Base-by-base conservation (phyloP, 2,329 filamentous ascomycete species). In the Herpotrichia juniperi region DNA sequence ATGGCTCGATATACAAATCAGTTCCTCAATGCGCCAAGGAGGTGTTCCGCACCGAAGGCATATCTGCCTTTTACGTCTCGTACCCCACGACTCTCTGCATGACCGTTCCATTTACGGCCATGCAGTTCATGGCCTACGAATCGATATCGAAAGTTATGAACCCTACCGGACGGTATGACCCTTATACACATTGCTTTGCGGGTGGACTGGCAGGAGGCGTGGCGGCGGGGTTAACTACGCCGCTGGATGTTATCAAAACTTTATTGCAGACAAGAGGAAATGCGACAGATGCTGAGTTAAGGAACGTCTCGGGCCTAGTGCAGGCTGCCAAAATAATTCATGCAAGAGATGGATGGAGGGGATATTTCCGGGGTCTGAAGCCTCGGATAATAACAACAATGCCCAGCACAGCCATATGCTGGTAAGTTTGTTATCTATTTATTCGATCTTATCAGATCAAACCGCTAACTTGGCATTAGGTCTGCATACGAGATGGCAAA, bases 361-460 rank as follows among this genome's bases (percentile, higher is more conserved):
- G 94, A 3, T 99, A 97, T 77, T 93, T 97, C 78, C 93, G 96
- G 71, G 94, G 94, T 37, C 85, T 97, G 71, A 87, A 90, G 64
- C 94, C 94, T 42, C 84, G 94, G 67, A 88, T 99, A 42, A 87
- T 99, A 57, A 97, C 93, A 10, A 96, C 94, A 1, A 97, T 97
- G 89, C 94, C 94, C 17, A 97, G 93, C 78, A 99, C 94, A 28
- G 94, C 94, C n/a, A 99, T 99, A 69, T 99, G 94, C 82, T 99
- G 94, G 94, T 94, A 73, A 68, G 81, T 75, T 14, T 19, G 22
- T 9, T 22, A 25, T 7, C 12, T 4, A 40, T 3, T 3, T 4
- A 14, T 31, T 4, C 30, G 43, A 25, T 24, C 24, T 32, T 34
- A 24, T 11, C 31, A 12, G 35, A 8, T 45, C 12, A 46, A 26